phyloP scores from a whole-genome alignment of 1,284 basidiomycete genomes.

The Trichosporon sp. region DNA sequence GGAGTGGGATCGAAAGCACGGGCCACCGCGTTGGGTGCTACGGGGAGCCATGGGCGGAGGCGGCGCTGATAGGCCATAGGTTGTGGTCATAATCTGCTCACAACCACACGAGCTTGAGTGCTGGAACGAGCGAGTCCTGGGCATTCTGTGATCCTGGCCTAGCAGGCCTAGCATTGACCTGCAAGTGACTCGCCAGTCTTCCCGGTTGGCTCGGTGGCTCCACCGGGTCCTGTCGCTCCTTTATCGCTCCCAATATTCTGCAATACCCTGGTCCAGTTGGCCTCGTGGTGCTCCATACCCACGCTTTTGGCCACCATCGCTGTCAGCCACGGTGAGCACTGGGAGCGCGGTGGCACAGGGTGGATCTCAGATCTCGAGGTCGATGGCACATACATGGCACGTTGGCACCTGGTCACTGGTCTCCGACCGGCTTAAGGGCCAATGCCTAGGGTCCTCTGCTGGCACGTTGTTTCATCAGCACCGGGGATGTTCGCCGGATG shows the following conservation, averaged over 20 bases:
- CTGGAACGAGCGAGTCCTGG: neutral
- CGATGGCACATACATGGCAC: neutral
- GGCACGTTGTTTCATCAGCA: neutral
- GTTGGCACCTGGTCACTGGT: neutral
- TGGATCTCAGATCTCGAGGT: neutral
- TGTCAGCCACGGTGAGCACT: neutral
- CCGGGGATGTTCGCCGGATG: too few species aligned
- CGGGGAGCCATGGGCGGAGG: neutral
- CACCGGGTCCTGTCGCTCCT: too few species aligned
- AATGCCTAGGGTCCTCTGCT: neutral
- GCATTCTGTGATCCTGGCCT: neutral
- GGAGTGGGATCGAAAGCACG: neutral
- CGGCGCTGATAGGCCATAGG: neutral
- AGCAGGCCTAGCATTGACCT: neutral
- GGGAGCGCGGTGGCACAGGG: neutral
- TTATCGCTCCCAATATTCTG: too few species aligned
- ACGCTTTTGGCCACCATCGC: too few species aligned
- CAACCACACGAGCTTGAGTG: neutral
- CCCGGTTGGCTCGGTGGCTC: too few species aligned
- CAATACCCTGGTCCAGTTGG: too few species aligned
- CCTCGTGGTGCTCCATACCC: too few species aligned
- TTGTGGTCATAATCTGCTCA: neutral
- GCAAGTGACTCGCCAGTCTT: neutral
- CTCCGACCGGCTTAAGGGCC: neutral
- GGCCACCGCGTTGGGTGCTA: neutral